Evolutionary conservation across 1,284 basidiomycete species (phyloP).

Genomic region (Veloboletus limbatus): DNA sequence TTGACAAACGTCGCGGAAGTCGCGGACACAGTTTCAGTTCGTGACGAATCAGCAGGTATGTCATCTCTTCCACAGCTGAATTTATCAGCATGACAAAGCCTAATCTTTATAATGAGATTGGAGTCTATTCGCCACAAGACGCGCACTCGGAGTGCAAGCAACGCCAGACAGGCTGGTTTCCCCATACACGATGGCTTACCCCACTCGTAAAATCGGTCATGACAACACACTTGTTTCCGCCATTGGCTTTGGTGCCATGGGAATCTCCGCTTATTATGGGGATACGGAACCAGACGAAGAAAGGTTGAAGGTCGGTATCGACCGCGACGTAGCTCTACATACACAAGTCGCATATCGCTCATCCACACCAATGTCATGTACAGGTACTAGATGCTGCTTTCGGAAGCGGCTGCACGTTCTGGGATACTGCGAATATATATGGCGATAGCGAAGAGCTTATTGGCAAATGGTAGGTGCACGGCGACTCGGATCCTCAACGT

Average conservation of each 20-base stretch:
- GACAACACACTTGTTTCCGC: slow-evolving; percentile 26
- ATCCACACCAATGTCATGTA: not conserved
- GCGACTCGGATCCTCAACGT: not conserved
- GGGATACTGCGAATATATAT: slow-evolving; percentile 41
- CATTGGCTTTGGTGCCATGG: slow-evolving; percentile 42
- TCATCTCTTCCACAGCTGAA: no score
- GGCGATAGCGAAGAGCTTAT: slow-evolving; percentile 38
- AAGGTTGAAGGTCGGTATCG: slow-evolving; percentile 44
- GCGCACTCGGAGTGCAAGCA: no score
- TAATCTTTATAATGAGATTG: no score
- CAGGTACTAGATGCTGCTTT: slow-evolving; percentile 33
- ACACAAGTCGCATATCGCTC: not conserved
- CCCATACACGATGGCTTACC: slow-evolving; percentile 15
- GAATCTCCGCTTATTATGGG: slow-evolving; percentile 39
- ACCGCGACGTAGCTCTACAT: not conserved
- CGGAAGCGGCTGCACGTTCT: slow-evolving; percentile 37
- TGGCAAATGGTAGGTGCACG: slow-evolving; percentile 37
- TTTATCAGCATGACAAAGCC: no score
- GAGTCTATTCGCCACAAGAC: no score
- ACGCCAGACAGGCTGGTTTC: no score
- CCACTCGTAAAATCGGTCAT: slow-evolving; percentile 32
- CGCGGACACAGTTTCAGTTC: no score
- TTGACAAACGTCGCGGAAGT: no score
- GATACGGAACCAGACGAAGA: slow-evolving; percentile 38
- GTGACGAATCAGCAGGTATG: no score